Evolutionary conservation across 2,329 filamentous ascomycete genomes (phyloP), one percentile per base, ranked within the genome.

Genomic region (Cercospora canescens): DNA sequence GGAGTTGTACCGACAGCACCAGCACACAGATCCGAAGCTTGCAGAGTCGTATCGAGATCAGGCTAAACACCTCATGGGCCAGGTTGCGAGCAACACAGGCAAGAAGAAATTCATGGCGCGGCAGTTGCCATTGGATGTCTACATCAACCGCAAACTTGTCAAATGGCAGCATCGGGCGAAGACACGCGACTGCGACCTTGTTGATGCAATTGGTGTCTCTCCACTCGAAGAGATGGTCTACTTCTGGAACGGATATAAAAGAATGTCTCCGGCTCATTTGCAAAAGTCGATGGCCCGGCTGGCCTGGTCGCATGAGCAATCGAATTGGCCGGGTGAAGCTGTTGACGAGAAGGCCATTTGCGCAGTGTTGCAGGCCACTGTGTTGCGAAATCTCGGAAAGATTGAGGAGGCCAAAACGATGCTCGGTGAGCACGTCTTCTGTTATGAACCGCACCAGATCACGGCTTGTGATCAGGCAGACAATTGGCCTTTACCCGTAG

Each of bases 201-300:
- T 91, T 1, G 94, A 98, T 72, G 93, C 91, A 0, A 84, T 96
- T 8, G 93, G 93, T 0, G 84, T 92, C 3, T 91, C 89, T 66
- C 95, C 95, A 0, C 83, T 92, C 0, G 87, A 93, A 73, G 95
- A 98, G 81, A 96, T 98, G 91, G 89, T 91, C 12, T 96, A 94
- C 77, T 88, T 98, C 73, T 98, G 94, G 94, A 94, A 92, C 74
- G 94, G 94, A 0, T 88, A 88, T 72, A 94, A 92, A 79, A 88
- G 93, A 62, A 96, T 97, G 92, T 82, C 86, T 2, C 73, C 80
- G 0, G 80, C 81, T 0, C 86, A 94, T 66, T 81, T 97, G 14
- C 82, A 90, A 56, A 80, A 83, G 48, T 91, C 88, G 0, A 76
- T 92, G 39, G 79, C 76, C 0, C 85, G 85, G n/a, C 79, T 97